These are phyloP conservation scores for Glomus cerebriforme DNA, from an alignment of 192 early-diverging fungal genomes.

Conservation along the genomic window DNA sequence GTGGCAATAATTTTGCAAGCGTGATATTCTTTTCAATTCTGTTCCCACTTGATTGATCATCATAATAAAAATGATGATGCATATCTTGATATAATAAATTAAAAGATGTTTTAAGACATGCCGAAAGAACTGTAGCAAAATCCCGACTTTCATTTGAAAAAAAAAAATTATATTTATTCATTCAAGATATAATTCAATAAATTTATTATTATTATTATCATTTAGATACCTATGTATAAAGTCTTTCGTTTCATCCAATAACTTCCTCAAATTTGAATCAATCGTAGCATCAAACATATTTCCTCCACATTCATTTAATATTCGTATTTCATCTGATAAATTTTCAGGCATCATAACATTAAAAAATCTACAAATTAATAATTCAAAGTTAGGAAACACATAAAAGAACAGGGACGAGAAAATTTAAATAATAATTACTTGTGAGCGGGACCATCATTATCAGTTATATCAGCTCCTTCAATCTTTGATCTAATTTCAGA, in stretches of 20 bases:
- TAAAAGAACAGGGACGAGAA: neutral
- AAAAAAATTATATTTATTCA: too few species aligned
- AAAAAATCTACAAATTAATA: constrained; percentile 46
- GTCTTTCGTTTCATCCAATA: constrained; percentile 89
- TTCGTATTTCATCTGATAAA: constrained; percentile 59
- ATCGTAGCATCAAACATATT: constrained; percentile 47
- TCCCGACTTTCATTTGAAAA: constrained; percentile 41
- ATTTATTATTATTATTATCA: too few species aligned
- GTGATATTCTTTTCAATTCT: constrained; percentile 53
- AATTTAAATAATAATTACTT: neutral
- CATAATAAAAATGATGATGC: constrained; percentile 53
- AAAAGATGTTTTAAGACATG: constrained; percentile 50
- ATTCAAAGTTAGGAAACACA: neutral
- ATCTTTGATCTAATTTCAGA: constrained; percentile 14
- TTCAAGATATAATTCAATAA: too few species aligned
- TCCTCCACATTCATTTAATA: constrained; percentile 60
- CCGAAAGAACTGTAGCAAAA: constrained; percentile 45
- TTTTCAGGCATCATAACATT: constrained; percentile 65
- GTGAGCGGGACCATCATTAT: neutral
- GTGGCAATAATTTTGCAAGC: constrained; percentile 65
- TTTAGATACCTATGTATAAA: constrained; percentile 75
- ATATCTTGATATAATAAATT: constrained; percentile 42
- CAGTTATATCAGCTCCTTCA: neutral
- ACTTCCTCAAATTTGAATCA: constrained; percentile 63
- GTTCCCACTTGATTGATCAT: constrained; percentile 48